Evolutionary conservation across 1,284 basidiomycete species (phyloP).

Genomic region (Ustilago lituana): DNA sequence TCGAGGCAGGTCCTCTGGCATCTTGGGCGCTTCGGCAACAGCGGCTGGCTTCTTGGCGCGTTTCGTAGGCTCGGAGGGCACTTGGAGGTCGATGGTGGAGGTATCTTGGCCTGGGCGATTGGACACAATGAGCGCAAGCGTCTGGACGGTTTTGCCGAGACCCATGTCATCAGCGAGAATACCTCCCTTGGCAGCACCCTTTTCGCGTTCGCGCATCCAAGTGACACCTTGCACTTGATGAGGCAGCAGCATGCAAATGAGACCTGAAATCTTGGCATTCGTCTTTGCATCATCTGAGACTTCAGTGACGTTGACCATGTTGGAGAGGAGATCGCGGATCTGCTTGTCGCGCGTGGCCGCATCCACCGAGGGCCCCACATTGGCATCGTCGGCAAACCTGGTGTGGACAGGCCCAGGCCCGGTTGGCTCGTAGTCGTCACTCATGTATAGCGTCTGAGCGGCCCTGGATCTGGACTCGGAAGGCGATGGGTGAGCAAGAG

Average conservation of each 20-base stretch:
- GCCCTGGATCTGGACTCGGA: conserved; percentile 12
- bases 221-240: conserved; percentile 84
- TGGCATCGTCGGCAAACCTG: conserved; percentile 4
- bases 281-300: conserved; percentile 33
- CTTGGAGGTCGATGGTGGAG: conserved; percentile 79
- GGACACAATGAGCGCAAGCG: conserved; percentile 88
- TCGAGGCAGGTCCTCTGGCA: conserved; percentile 18
- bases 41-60: conserved; percentile 12
- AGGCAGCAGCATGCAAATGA: conserved; percentile 78
- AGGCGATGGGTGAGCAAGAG: conserved; percentile 16
- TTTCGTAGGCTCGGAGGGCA: conserved; percentile 10
- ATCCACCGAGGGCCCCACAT: conserved; percentile 31
- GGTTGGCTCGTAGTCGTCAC: conserved; percentile 19
- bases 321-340: conserved; percentile 49
- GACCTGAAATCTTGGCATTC: conserved; percentile 40
- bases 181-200: conserved; percentile 78
- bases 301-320: conserved; percentile 54
- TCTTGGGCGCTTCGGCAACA: conserved; percentile 5
- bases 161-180: conserved; percentile 95
- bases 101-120: conserved; percentile 79
- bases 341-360: conserved; percentile 55
- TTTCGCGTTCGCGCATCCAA: conserved; percentile 89
- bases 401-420: conserved; percentile 4
- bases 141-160: conserved; percentile 87
- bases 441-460: conserved; percentile 10